These are phyloP conservation scores for Silene coronaria DNA, from an alignment of 179 eudicot species.

Conservation along the genomic window DNA sequence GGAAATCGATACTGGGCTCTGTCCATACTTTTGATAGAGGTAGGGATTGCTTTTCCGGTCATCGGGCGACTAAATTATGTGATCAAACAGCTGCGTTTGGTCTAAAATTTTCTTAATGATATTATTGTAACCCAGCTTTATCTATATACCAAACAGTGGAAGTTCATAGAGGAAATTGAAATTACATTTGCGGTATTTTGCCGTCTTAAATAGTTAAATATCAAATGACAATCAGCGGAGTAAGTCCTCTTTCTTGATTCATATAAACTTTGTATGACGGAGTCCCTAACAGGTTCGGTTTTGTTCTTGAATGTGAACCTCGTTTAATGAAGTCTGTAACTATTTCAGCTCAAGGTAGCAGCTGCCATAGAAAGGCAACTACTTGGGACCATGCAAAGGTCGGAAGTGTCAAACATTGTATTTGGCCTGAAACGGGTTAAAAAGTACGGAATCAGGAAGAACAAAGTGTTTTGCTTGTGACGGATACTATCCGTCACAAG, in stretches of 20 bases:
- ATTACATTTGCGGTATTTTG: background rate
- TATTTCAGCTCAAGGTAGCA: too few species aligned
- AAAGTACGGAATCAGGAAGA: too few species aligned
- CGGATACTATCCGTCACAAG: too few species aligned
- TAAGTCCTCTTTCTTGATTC: background rate
- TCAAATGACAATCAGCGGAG: background rate
- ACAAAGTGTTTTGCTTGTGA: too few species aligned
- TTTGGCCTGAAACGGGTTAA: too few species aligned
- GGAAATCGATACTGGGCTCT: slow-evolving; percentile 12
- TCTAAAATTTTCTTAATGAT: slow-evolving; percentile 5
- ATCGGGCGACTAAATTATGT: background rate
- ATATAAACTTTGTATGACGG: background rate
- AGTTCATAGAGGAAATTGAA: slow-evolving; percentile 7
- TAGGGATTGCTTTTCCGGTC: slow-evolving; percentile 7
- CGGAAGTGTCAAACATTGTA: too few species aligned
- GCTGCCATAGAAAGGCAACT: too few species aligned
- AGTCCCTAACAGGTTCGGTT: too few species aligned
- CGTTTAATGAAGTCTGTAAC: too few species aligned
- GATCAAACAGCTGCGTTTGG: background rate
- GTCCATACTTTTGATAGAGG: slow-evolving; percentile 22
- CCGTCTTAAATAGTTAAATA: background rate
- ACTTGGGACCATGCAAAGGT: too few species aligned
- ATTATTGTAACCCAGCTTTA: slow-evolving; percentile 11
- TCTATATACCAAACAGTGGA: background rate
- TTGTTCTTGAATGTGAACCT: too few species aligned